Percentiles rank a stretch among this genome's conserved stretches.
These are phyloP conservation scores for Phytophthora idaei DNA, from an alignment of 352 stramenopile genomes.

Conservation along the genomic window DNA sequence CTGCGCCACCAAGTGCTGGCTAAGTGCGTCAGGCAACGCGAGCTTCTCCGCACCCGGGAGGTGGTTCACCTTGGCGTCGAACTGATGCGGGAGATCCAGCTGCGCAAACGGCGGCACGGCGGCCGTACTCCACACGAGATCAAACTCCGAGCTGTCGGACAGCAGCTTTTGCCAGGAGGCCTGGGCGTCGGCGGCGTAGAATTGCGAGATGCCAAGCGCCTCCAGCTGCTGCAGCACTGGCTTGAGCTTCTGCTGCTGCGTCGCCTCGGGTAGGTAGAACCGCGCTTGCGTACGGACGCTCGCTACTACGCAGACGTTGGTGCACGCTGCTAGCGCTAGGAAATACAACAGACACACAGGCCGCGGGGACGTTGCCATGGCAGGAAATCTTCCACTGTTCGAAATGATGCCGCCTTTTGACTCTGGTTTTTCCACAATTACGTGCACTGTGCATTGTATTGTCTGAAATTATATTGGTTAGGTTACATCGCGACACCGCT, in stretches of 20 bases:
- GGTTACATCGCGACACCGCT: not conserved
- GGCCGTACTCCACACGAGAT: conserved; percentile 69
- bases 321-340: conserved; percentile 15
- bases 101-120: conserved; percentile 37
- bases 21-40: conserved; percentile 48
- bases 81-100: conserved; percentile 50
- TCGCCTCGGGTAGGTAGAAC: conserved; percentile 59
- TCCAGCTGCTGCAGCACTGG: conserved; percentile 59
- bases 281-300: conserved; percentile 36
- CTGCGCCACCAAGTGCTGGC: conserved; percentile 47
- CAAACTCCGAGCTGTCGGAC: conserved; percentile 52
- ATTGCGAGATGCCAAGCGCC: conserved; percentile 59
- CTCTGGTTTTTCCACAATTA: conserved; percentile 10
- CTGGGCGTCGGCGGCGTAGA: conserved; percentile 36
- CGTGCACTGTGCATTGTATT: not conserved
- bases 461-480: conserved; percentile 18
- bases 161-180: conserved; percentile 50
- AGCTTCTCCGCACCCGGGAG: conserved; percentile 63
- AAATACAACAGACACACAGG: conserved; percentile 1
- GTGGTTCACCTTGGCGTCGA: conserved; percentile 70
- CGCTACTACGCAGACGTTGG: not conserved
- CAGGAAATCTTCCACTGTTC: conserved; percentile 23
- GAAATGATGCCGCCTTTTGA: conserved; percentile 8
- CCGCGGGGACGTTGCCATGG: conserved; percentile 10
- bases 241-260: conserved; percentile 36